A percentile compares a stretch with the other conserved stretches of the same genome.
phyloP scores from a whole-genome alignment of 192 early-diverging fungal species.

The Rhizophagus clarus region DNA sequence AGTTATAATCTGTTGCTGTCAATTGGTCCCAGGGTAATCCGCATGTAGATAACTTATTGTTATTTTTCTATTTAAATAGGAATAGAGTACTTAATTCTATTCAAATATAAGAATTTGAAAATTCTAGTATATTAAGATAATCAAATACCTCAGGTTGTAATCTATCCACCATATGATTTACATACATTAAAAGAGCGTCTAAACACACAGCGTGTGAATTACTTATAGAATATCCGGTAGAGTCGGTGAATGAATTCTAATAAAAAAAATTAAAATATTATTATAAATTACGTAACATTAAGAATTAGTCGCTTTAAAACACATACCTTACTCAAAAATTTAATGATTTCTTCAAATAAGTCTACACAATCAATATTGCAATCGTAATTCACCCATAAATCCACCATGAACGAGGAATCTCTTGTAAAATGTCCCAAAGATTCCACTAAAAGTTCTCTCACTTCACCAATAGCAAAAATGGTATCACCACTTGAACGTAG shows the following conservation, averaged over 20 bases:
- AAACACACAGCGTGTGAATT: slow-evolving; percentile 71
- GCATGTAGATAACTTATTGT: background rate
- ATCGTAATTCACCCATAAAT: slow-evolving; percentile 96
- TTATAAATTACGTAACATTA: background rate
- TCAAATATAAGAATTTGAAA: slow-evolving; percentile 25
- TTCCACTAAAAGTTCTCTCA: slow-evolving; percentile 85
- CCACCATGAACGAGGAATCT: slow-evolving; percentile 75
- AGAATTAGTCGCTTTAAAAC: background rate
- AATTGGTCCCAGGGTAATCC: slow-evolving; percentile 24
- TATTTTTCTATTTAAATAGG: slow-evolving; percentile 8
- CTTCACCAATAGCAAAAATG: slow-evolving; percentile 66
- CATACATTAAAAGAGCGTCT: slow-evolving; percentile 71
- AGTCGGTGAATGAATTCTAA: slow-evolving; percentile 78
- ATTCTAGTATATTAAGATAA: background rate
- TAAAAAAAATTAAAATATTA: slow-evolving; percentile 10
- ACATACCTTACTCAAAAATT: slow-evolving; percentile 73
- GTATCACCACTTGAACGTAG: slow-evolving; percentile 10
- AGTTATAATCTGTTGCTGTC: slow-evolving; percentile 26
- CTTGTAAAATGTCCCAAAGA: slow-evolving; percentile 74
- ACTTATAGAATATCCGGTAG: slow-evolving; percentile 60
- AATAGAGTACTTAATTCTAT: slow-evolving; percentile 28
- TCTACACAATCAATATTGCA: slow-evolving; percentile 80
- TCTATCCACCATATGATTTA: slow-evolving; percentile 71
- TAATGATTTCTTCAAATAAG: slow-evolving; percentile 84
- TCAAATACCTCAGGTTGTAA: slow-evolving; percentile 42